A percentile compares a stretch with the other conserved stretches of the same genome.
Conservation (phyloP, 2,329 filamentous ascomycete genomes). For the Sclerotiophoma versabilis region DNA sequence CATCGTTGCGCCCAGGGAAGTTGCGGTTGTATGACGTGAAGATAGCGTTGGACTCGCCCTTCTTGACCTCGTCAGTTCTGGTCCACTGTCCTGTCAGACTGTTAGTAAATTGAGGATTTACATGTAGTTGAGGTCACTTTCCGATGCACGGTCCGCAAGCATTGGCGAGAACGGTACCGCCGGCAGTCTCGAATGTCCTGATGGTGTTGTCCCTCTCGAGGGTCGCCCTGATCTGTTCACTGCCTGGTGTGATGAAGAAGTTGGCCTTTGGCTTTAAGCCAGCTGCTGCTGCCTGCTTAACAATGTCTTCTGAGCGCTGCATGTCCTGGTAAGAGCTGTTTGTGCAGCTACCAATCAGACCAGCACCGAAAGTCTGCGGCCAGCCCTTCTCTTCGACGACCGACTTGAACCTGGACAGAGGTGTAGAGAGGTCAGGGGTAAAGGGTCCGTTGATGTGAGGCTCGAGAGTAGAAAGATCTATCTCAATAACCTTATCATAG, state of each 20-base stretch:
- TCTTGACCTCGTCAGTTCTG: conserved; percentile 81
- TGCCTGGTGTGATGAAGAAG: conserved; percentile 96
- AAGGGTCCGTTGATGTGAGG: conserved; percentile 97
- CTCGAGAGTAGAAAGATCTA: conserved; percentile 88
- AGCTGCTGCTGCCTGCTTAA: conserved; percentile 88
- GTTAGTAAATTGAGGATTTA: not conserved
- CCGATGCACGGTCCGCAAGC: no score
- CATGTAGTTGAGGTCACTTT: not conserved
- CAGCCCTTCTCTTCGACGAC: conserved; percentile 84
- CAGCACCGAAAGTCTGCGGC: conserved; percentile 90
- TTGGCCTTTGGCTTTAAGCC: conserved; percentile 87
- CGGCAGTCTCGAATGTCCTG: conserved; percentile 82
- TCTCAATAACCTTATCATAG: conserved; percentile 90
- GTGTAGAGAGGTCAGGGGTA: conserved; percentile 93
- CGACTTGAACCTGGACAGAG: conserved; percentile 86
- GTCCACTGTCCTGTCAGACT: conserved; percentile 76
- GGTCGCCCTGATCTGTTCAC: conserved; percentile 95
- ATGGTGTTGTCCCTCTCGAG: conserved; percentile 89
- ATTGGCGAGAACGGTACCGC: conserved; percentile 89
- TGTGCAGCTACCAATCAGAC: conserved; percentile 96
- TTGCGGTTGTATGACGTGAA: conserved; percentile 98
- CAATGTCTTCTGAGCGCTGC: conserved; percentile 90
- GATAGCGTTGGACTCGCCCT: conserved; percentile 91
- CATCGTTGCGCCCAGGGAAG: conserved; percentile 96
- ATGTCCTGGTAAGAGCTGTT: conserved; percentile 99